Base-by-base conservation (phyloP, 805 yeast species). In the Zygosaccharomyces bisporus region DNA sequence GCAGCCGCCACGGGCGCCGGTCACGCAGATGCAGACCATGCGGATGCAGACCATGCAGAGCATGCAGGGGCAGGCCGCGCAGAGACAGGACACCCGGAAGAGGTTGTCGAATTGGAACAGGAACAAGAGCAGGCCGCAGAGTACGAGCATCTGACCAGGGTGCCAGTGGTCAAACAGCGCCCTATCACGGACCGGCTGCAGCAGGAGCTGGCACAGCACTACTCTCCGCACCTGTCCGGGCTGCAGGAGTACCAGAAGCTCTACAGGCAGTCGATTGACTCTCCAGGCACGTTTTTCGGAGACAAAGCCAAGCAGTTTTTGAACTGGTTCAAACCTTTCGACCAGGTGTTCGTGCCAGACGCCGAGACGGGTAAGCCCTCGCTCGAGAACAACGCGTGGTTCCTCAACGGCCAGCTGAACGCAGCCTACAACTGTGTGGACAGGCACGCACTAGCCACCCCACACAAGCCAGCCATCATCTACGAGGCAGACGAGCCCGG, bases 401-500 rank as follows among this genome's bases (percentile, higher is more conserved):
- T 86, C 62, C 66, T 84, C 23, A 83, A 82, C 45, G 95, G 95
- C 50, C 80, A 83, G 61, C 69, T 86, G 60, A 86, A 86, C 58
- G 95, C 95, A 13, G 76, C 81, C 41, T 86, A 79, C 70, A 86
- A 86, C 65, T 79, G 86, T 74, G 86, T 86, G 43, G 95, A 86
- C 67, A 76, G 93, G 66, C 85, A 84, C 66, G 95, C 95, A 1
- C 70, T 80, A 44, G 64, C 70, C 30, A 75, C 75, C 60, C 95
- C 95, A 17, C 68, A 81, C 59, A 83, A 83, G 63, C 73, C 80
- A 1, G 95, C 95, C 10, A 72, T 86, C 45, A 75, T 84, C 49
- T 86, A 82, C 66, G 95, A 86, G 71, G 86, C 89, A 42, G 95
- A 86, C 63, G 89, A 81, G 54, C 86, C 82, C 47, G 74, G 73